Base-by-base conservation (phyloP, 345 rosid genomes). In the Syzygium jambos region DNA sequence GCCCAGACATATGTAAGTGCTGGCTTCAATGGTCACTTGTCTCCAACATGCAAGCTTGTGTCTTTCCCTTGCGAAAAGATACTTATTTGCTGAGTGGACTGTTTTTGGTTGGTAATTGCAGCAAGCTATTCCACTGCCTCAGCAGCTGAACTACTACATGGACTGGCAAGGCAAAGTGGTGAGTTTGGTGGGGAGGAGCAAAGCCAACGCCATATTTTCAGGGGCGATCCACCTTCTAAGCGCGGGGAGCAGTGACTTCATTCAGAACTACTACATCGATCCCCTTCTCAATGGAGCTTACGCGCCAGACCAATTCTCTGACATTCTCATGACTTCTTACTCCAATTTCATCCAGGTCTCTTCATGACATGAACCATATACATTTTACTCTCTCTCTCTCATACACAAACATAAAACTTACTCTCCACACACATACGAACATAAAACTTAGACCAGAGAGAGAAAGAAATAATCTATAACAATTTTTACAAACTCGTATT, bases 221-320 rank as follows among this genome's bases (percentile, higher is more conserved):
- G 87, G 91, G 22, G 95, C 90, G 84, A 93, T 97, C 90, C 98
- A 97, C 90, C 95, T 97, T 83, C 90, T 97, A 87, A 95, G 96
- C 49, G 97, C 98, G 11, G 99, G 99, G 59, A 95, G 92, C 91
- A 96, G 99, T 90, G 99, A 97, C 90, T 96, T 92, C 90, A 89
- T 97, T 90, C 99, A 97, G 93, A 95, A 97, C 91, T 97, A 95
- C 92, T 96, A 96, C 90, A 82, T 97, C 88, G 91, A 93, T 89
- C 96, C 97, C 84, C 78, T 94, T 52, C 93, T 96, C 84, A 94
- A 90, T 83, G 53, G 89, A 89, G 22, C 89, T 78, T 91, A 94
- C 92, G 84, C 98, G 77, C 91, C 93, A 16, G 96, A 94, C 55
- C 94, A 88, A 25, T 96, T 93, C 91, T 91, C 98, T 3, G 94